Conservation (phyloP, 306 rosid genomes). For the Pterocarpus santalinus region DNA sequence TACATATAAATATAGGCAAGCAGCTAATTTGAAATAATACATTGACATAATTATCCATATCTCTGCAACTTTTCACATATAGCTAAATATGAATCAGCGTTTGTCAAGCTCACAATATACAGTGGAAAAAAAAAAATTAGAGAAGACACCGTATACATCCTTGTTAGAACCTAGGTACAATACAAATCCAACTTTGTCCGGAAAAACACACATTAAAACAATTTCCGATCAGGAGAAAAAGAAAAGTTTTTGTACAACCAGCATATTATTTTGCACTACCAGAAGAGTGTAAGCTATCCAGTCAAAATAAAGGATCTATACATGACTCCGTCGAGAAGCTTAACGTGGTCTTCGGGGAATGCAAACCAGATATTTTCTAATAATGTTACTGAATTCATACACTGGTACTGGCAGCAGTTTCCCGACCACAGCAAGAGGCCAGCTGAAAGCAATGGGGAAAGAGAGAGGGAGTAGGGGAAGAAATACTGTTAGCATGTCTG, state of each 20-base stretch:
- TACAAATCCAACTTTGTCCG: background rate
- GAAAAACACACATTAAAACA: background rate
- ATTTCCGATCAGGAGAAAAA: constrained; percentile 24
- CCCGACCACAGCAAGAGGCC: constrained; percentile 92
- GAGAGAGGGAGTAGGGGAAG: constrained; percentile 22
- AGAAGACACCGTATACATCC: background rate
- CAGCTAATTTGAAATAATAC: background rate
- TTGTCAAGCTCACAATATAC: constrained; percentile 13
- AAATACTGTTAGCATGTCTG: constrained; percentile 33
- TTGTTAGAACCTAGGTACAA: constrained; percentile 25
- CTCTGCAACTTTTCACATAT: constrained; percentile 10
- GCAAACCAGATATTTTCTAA: background rate
- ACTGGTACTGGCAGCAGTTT: constrained; percentile 76
- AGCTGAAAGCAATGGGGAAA: constrained; percentile 56
- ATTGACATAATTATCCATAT: constrained; percentile 18
- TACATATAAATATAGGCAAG: constrained; percentile 6
- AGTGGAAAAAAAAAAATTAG: background rate
- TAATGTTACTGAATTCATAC: constrained; percentile 39
- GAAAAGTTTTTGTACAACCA: constrained; percentile 23
- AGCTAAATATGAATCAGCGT: constrained; percentile 4
- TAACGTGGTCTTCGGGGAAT: constrained; percentile 15
- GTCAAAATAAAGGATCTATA: background rate
- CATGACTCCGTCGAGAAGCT: constrained; percentile 5
- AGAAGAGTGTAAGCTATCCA: constrained; percentile 2
- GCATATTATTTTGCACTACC: constrained; percentile 10